Base-by-base conservation (phyloP, 805 yeast genomes). In the Komagataella pastoris region DNA sequence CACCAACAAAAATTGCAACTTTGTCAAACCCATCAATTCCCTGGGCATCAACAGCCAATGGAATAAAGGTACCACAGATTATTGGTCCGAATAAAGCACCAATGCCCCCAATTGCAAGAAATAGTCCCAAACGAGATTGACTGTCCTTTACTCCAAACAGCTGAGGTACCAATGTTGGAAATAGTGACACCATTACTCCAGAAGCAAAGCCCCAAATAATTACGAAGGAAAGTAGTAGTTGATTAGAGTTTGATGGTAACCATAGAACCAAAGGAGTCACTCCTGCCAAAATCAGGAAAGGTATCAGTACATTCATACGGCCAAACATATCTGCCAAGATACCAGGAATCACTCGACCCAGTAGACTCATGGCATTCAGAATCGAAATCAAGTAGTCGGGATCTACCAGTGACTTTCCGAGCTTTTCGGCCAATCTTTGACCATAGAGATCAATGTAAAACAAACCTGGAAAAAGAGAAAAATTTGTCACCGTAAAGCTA, bases 311-410 rank as follows among this genome's bases (percentile, higher is more conserved):
- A 46, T 77, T 79, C 51, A 69, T 57, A 30, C 79, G 65, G 1
- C 85, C 85, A 30, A 69, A 52, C 6, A 55, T 58, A 58, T 76
- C 82, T 18, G 77, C 80, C 7, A 70, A 18, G 45, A 64, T 57
- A 1, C 80, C 80, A 47, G 81, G 72, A 3, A 66, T 49, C 2
- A 80, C 67, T 45, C 85, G 65, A 5, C 85, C 85, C 19, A 77
- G 57, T 1, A 71, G 60, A 49, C 80, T 76, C 44, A 65, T 67
- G 17, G 66, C 74, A 58, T 72, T 74, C 49, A 70, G 54, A 45
- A 54, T 56, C 36, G 61, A 51, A 23, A 55, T 46, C 48, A 50
- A 53, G 5, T 24, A 50, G 12, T 40, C 17, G 19, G 12, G 47
- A 23, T 46, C 19, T 46, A 23, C 19, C 19, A 12, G 19, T 10